Base-by-base conservation (phyloP, 257 asterid species). In the Paulownia fortunei region DNA sequence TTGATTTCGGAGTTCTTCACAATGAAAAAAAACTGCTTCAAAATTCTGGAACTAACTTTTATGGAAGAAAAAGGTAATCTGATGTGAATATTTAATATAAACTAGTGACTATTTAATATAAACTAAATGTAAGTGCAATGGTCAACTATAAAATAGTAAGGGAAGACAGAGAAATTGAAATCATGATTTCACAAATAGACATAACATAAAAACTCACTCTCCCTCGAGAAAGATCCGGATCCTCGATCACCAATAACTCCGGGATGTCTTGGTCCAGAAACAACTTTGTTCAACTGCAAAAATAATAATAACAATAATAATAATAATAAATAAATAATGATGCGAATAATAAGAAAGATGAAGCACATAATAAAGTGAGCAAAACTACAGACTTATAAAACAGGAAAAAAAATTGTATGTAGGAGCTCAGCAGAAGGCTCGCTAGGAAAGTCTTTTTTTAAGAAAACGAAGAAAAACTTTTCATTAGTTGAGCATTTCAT, bases 161-260 rank as follows among this genome's bases (percentile, higher is more conserved):
- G 42, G 19, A 21, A 30, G n/a, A 39, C 69, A 39, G 32, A 77
- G 39, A 52, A 6, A 47, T 69, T 24, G 46, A 49, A 27, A 47
- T 4, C 18, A 73, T 63, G 60, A 56, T 49, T 39, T 34, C 21
- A 59, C 47, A 77, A 65, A 21, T 46, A 67, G 34, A 52, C n/a
- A 30, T 26, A 41, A 36, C 6, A 61, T 68, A 70, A 58, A 44
- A 71, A 85, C 98, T 90, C 84, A 94, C 97, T 94, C 85, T 88
- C 97, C 80, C 98, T 90, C 27, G 97, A 90, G 87, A 93, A 89
- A 62, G 98, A 91, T 80, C 98, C 98, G 49, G 97, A 91, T 75
- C 97, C 97, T 72, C 97, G 88, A 83, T 92, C 98, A 62, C 98
- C 98, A 82, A 94, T 89, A 84, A 94, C 89, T 56, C 97, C 97